These are phyloP conservation scores for Hygrophoropsis aurantiaca DNA, from an alignment of 768 basidiomycete genomes.

Conservation along the genomic window DNA sequence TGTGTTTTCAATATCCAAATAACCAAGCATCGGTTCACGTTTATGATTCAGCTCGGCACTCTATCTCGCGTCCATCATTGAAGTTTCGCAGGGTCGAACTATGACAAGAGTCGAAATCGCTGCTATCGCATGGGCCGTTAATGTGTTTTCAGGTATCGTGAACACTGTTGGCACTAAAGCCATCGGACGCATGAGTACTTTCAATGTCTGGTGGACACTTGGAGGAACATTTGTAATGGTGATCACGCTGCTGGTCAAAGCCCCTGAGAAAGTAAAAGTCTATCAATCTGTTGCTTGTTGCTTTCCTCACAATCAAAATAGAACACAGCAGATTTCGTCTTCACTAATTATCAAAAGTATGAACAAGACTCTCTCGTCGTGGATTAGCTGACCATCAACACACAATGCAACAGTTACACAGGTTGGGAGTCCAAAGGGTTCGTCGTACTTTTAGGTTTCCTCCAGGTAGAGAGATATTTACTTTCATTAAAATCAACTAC, in stretches of 20 bases:
- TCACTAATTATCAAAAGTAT: slow-evolving; percentile 57
- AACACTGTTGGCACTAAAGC: slow-evolving; percentile 59
- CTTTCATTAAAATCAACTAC: no score
- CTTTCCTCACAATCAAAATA: slow-evolving; percentile 12
- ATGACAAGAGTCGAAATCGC: slow-evolving; percentile 49
- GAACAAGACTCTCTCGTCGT: slow-evolving; percentile 1
- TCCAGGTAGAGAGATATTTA: slow-evolving; percentile 32
- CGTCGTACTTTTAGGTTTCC: slow-evolving; percentile 58
- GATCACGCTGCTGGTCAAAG: slow-evolving; percentile 54
- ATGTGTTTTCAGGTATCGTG: slow-evolving; percentile 52
- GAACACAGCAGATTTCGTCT: slow-evolving; percentile 54
- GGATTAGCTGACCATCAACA: neutral
- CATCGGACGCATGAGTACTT: slow-evolving; percentile 53
- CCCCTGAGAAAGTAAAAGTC: slow-evolving; percentile 45
- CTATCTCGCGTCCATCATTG: slow-evolving; percentile 53
- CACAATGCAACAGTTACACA: slow-evolving; percentile 45
- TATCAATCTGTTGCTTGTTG: neutral
- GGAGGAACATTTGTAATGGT: slow-evolving; percentile 59
- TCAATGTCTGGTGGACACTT: slow-evolving; percentile 63
- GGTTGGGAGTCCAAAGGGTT: slow-evolving; percentile 55
- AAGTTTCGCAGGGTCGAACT: slow-evolving; percentile 45
- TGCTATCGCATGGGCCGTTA: slow-evolving; percentile 58
- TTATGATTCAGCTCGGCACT: slow-evolving; percentile 43
- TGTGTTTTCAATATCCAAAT: neutral
- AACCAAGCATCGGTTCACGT: neutral